Evolutionary conservation across 352 stramenopile genomes (phyloP), one percentile per base, ranked within the genome.

Genomic region (Pythium myriotylum): DNA sequence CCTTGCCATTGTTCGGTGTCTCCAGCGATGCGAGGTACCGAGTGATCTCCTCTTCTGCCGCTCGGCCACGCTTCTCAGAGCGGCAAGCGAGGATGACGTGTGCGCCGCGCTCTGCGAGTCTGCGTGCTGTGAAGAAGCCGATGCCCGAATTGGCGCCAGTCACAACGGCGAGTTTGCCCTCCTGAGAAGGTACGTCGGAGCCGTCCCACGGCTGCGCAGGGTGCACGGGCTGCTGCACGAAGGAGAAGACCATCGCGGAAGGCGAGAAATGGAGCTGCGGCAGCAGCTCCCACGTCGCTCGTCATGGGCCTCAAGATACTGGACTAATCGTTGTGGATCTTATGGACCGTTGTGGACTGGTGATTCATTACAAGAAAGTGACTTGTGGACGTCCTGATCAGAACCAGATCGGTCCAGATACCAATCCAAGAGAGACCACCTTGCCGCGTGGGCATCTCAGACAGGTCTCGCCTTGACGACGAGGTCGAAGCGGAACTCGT

Each of bases 131-230:
- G 64, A 79, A 74, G 40, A 70, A 86, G 14, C 82, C 82, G 51
- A 92, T 81, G 8, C 82, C 80, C 14, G 76, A 85, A 58, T 88
- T 89, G 57, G 52, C 59, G 24, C 82, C 82, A 16, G 82, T 91
- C 17, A 91, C 74, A 54, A 91, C 72, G 16, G 77, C 79, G 32
- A 89, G 33, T 41, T 73, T 92, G 42, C 68, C 68, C 0, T 39
- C 13, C 48, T 69, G 59, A 19, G 48, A 55, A 3, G 65, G 24
- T 20, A 65, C 53, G 16, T 23, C 9, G n/a, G 52, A 54, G 52
- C 29, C 54, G 17, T 62, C 54, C 61, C 61, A 68, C 1, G 45
- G 48, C 26, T 32, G 17, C 39, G 37, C 0, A 0, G 53, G 46
- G 26, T 48, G 22, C 13, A 26, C 20, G 6, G 32, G 55, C 55